Base-by-base conservation (phyloP, 441 rosid species). In the Pelargonium cotyledonis region DNA sequence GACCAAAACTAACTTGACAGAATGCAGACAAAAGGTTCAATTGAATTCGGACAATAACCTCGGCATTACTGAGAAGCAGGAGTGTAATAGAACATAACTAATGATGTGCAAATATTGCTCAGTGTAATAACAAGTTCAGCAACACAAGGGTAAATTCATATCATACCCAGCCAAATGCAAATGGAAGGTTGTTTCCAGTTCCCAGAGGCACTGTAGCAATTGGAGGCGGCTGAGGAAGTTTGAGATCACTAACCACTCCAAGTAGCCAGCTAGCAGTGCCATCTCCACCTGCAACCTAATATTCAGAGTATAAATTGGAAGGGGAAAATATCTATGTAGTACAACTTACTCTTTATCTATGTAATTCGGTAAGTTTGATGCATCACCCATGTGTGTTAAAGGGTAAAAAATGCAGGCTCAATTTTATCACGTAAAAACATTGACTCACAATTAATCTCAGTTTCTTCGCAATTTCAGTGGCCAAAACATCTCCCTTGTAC, bases 271-370 rank as follows among this genome's bases (percentile, higher is more conserved):
- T 65, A 11, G 83, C 84, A 0, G 88, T 84, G 63, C 88, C 84
- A 35, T 84, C 88, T n/a, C 84, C 85, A 43, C 85, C 88, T 5
- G 82, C 85, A 80, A 78, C 85, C 88, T 84, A 65, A 74, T 26
- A 75, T 41, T 8, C 19, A 41, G 15, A 38, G 16, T 63, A 63
- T 38, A 60, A 10, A 47, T 69, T 60, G 70, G 66, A 68, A 31
- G 64, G n/a, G n/a, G 8, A 61, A 18, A 58, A 47, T 47, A 0
- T 10, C 11, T 35, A 11, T 43, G 15, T 4, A 35, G 38, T 35
- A 35, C 38, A 35, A 35, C 6, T 47, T 47, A 47, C 53, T 47
- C 53, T 51, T n/a, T n/a, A 51, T 51, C 1, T n/a, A 51, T 51
- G 58, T n/a, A n/a, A 51, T 51, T 12, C 58, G n/a, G 58, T 51